These are phyloP conservation scores for Phytophthora tentaculata DNA, from an alignment of 352 stramenopile genomes.

Conservation along the genomic window DNA sequence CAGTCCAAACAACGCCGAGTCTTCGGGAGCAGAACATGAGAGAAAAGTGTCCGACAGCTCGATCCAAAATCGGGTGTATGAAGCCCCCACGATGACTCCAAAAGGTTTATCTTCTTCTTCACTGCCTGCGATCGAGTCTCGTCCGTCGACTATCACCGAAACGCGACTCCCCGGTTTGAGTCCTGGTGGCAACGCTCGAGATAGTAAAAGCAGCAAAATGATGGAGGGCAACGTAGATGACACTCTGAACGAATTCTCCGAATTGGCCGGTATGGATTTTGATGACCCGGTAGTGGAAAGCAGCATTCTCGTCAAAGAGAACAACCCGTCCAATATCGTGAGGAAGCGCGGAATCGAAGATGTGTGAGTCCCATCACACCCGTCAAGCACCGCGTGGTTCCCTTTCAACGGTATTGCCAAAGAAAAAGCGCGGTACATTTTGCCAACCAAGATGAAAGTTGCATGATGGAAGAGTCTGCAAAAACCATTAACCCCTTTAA, in stretches of 20 bases:
- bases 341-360: slow-evolving; percentile 75
- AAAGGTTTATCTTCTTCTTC: slow-evolving; percentile 12
- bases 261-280: slow-evolving; percentile 82
- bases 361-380: slow-evolving; percentile 41
- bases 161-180: slow-evolving; percentile 18
- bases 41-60: slow-evolving; percentile 1
- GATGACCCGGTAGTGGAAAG: slow-evolving; percentile 68
- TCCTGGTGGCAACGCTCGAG: slow-evolving; percentile 5
- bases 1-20: slow-evolving; percentile 3
- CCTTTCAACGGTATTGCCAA: slow-evolving; percentile 2
- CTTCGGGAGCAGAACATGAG: slow-evolving; percentile 14
- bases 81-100: slow-evolving; percentile 8
- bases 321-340: slow-evolving; percentile 51
- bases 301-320: slow-evolving; percentile 70
- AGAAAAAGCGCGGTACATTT: slow-evolving; percentile 25
- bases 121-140: slow-evolving; percentile 21
- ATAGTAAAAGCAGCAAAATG: slow-evolving; percentile 25
- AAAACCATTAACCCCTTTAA: too few species aligned
- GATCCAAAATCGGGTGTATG: slow-evolving; percentile 16
- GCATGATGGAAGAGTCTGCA: slow-evolving; percentile 1
- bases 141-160: slow-evolving; percentile 23
- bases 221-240: slow-evolving; percentile 51
- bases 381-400: slow-evolving; percentile 14
- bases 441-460: slow-evolving; percentile 5
- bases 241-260: slow-evolving; percentile 73